phyloP scores from a whole-genome alignment of 805 yeast genomes.

The Candida quercuum region DNA sequence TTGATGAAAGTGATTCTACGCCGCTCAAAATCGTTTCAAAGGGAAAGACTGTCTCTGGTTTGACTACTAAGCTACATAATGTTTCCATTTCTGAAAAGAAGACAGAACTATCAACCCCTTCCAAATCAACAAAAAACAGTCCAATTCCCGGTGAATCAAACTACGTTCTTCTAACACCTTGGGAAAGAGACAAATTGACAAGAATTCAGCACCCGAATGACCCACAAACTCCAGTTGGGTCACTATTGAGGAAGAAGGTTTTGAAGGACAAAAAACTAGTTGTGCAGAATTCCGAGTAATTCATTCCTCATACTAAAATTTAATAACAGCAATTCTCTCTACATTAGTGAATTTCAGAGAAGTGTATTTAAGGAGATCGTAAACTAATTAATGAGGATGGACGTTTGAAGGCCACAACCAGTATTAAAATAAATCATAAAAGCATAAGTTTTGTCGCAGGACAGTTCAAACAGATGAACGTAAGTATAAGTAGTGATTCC shows the following conservation, averaged over 20 bases:
- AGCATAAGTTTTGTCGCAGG: no score
- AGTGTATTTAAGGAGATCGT: no score
- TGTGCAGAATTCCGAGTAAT: no score
- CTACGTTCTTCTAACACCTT: constrained; percentile 20
- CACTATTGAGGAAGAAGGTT: constrained; percentile 2
- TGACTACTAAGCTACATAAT: constrained; percentile 4
- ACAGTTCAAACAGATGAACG: no score
- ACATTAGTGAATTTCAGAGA: no score
- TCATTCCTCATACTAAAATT: no score
- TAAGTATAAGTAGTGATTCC: no score
- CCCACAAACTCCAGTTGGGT: constrained; percentile 1
- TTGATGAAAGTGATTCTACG: background rate
- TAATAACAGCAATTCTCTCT: no score
- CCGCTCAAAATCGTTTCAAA: constrained; percentile 1
- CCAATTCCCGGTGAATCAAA: constrained; percentile 11
- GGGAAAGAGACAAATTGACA: constrained; percentile 24
- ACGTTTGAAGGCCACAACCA: no score
- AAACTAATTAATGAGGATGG: no score
- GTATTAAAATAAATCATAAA: no score
- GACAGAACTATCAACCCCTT: background rate
- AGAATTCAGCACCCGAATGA: background rate
- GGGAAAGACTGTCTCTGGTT: background rate
- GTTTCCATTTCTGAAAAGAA: constrained; percentile 1
- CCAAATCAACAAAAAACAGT: background rate
- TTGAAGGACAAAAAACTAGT: no score